phyloP scores from a whole-genome alignment of 2,329 filamentous ascomycete genomes.

The Thelonectria rubi region DNA sequence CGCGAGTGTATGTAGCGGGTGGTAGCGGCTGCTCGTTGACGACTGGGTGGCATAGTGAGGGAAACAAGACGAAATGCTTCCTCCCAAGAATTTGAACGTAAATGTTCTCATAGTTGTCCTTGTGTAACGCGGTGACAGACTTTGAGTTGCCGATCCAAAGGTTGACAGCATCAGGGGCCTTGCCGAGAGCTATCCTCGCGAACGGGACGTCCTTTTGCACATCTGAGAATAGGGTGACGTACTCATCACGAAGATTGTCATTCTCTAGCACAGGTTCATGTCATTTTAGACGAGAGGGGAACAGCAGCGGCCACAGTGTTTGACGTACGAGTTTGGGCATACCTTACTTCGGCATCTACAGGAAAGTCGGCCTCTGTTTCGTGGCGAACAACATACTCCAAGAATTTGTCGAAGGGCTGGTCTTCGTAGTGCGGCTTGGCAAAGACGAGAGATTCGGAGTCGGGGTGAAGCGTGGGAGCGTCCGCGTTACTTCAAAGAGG shows the following conservation, averaged over 20 bases:
- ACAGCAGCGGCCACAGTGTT: background rate
- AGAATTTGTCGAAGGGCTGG: slow-evolving; percentile 69
- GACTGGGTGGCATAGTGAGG: slow-evolving; percentile 74
- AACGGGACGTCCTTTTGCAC: slow-evolving; percentile 74
- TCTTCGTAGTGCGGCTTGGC: slow-evolving; percentile 77
- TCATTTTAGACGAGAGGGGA: background rate
- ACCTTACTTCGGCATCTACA: slow-evolving; percentile 63
- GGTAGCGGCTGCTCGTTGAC: slow-evolving; percentile 70
- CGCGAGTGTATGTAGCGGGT: slow-evolving; percentile 67
- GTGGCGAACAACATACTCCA: slow-evolving; percentile 68
- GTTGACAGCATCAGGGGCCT: slow-evolving; percentile 78
- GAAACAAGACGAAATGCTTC: slow-evolving; percentile 80
- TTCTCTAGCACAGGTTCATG: slow-evolving; percentile 64
- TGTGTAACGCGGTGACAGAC: slow-evolving; percentile 77
- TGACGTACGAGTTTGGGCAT: slow-evolving; percentile 76
- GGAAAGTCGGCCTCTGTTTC: slow-evolving; percentile 54
- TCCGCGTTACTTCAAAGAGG: slow-evolving; percentile 48
- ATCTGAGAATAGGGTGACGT: slow-evolving; percentile 67
- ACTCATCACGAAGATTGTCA: slow-evolving; percentile 82
- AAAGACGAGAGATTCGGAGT: slow-evolving; percentile 57
- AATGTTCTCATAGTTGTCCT: slow-evolving; percentile 87
- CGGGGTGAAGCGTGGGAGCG: slow-evolving; percentile 44
- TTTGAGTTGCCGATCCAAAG: slow-evolving; percentile 82
- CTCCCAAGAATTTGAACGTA: slow-evolving; percentile 78
- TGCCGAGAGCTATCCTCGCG: slow-evolving; percentile 74